Percentiles rank a stretch among this genome's conserved stretches.
Conservation (phyloP, 768 basidiomycete genomes). For the Leccinum variicolor region DNA sequence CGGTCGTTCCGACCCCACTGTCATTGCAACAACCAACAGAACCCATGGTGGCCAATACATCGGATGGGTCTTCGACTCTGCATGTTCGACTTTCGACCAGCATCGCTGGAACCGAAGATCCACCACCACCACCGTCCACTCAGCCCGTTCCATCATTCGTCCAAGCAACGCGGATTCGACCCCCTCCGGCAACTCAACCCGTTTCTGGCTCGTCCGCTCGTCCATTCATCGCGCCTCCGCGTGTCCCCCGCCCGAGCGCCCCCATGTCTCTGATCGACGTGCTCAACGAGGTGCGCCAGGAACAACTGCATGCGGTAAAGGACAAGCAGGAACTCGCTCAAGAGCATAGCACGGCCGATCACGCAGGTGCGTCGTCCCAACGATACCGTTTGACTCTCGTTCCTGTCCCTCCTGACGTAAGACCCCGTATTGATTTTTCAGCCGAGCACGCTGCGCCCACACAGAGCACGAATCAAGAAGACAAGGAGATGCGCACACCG, state of each 20-base stretch:
- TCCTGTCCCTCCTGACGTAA: background rate
- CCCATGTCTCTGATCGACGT: slow-evolving; percentile 19
- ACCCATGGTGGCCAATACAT: background rate
- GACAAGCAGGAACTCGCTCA: background rate
- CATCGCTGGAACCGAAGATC: background rate
- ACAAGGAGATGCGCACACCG: background rate
- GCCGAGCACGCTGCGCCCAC: background rate
- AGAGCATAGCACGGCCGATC: background rate
- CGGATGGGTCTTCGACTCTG: background rate
- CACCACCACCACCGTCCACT: background rate
- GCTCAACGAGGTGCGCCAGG: slow-evolving; percentile 17
- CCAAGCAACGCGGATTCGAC: background rate
- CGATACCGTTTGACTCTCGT: background rate
- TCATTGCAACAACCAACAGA: background rate
- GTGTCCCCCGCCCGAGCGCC: slow-evolving; percentile 10
- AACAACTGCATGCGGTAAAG: background rate
- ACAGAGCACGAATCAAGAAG: background rate
- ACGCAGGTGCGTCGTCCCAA: background rate
- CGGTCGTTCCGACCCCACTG: background rate
- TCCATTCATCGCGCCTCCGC: slow-evolving; percentile 23
- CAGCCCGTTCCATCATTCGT: background rate
- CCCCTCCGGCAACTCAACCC: slow-evolving; percentile 2
- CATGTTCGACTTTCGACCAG: background rate
- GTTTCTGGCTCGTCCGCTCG: slow-evolving; percentile 1
- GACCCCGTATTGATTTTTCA: background rate